Conservation (phyloP, 2,329 filamentous ascomycete genomes). For the Cladorrhinum sp. region DNA sequence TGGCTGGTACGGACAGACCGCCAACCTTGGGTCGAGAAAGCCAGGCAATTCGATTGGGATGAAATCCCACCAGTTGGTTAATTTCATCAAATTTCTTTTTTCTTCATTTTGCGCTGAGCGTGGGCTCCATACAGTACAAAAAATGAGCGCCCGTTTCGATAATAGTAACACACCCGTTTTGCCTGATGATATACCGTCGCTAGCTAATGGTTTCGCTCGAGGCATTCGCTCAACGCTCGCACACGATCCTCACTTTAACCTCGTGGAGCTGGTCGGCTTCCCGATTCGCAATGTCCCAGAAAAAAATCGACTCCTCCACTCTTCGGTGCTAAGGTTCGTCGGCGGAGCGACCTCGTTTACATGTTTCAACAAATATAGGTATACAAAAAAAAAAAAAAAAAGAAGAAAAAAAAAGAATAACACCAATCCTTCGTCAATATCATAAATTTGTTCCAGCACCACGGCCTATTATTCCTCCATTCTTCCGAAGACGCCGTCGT, state of each 20-base stretch:
- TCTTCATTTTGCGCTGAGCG: neutral
- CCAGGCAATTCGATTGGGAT: neutral
- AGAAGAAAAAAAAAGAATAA: neutral
- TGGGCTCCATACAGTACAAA: neutral
- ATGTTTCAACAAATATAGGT: slow-evolving; percentile 37
- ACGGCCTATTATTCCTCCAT: slow-evolving; percentile 81
- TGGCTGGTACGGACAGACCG: neutral
- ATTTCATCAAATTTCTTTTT: neutral
- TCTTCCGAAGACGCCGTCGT: slow-evolving; percentile 90
- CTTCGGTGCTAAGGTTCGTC: slow-evolving; percentile 64
- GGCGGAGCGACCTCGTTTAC: slow-evolving; percentile 60
- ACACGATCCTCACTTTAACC: slow-evolving; percentile 67
- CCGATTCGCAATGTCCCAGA: slow-evolving; percentile 10
- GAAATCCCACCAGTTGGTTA: neutral
- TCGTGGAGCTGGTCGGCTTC: slow-evolving; percentile 52
- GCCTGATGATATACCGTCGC: slow-evolving; percentile 7
- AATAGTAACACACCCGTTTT: neutral
- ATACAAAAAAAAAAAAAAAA: slow-evolving; percentile 47
- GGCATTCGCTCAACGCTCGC: slow-evolving; percentile 62
- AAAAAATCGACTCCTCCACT: slow-evolving; percentile 49
- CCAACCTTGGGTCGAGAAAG: neutral
- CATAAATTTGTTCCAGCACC: slow-evolving; percentile 23
- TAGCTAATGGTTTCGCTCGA: slow-evolving; percentile 29
- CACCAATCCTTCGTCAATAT: slow-evolving; percentile 22
- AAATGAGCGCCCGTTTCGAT: neutral